Conservation (phyloP, 371 early-diverging fungal genomes). For the Mucor lusitanicus region DNA sequence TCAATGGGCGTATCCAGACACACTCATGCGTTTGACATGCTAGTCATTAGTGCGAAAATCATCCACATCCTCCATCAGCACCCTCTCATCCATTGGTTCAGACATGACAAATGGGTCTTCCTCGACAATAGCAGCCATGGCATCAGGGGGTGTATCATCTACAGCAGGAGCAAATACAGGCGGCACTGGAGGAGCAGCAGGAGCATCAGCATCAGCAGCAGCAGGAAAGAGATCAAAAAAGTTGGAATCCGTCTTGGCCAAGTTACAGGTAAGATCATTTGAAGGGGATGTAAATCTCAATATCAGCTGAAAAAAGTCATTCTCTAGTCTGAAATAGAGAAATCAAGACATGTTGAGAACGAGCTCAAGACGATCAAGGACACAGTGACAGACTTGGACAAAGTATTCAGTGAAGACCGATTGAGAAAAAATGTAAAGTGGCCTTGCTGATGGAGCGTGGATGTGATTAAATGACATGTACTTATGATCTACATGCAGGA, state of each 20-base stretch:
- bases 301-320: not conserved
- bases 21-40: not conserved
- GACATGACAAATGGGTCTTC: constrained; percentile 1
- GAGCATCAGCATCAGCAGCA: not conserved
- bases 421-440: constrained; percentile 12
- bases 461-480: not conserved
- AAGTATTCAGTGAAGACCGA: constrained; percentile 17
- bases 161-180: not conserved
- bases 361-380: constrained; percentile 35
- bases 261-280: constrained; percentile 33
- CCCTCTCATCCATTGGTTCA: constrained; percentile 4
- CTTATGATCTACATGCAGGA: constrained; percentile 1
- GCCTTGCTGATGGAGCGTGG: not conserved
- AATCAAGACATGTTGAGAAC: constrained; percentile 39
- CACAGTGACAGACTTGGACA: constrained; percentile 26
- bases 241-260: constrained; percentile 30
- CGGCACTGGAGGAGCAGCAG: not conserved
- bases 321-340: constrained; percentile 33
- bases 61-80: constrained; percentile 11
- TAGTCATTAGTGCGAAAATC: constrained; percentile 11
- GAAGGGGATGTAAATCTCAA: not conserved
- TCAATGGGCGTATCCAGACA: too few species aligned
- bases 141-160: not conserved
- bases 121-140: not conserved
- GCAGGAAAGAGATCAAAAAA: constrained; percentile 17